Percentiles rank a stretch among this genome's conserved stretches.
Evolutionary conservation across 2,329 filamentous ascomycete species (phyloP).

Genomic region (Geoglossum cookeanum): DNA sequence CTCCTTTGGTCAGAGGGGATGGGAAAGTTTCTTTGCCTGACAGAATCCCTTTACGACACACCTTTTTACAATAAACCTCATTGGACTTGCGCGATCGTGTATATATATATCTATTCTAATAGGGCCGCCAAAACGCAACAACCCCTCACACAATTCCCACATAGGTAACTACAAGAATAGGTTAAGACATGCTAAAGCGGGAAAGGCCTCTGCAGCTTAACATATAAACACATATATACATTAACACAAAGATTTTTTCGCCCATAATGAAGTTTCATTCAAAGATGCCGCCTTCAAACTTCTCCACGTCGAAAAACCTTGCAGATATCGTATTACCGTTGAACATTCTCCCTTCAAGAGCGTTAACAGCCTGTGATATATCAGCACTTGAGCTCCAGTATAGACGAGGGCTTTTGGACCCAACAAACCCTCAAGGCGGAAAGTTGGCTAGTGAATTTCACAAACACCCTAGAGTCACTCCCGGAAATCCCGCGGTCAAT

Average conservation of each 20-base stretch:
- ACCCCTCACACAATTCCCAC: too few species aligned
- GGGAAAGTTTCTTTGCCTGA: too few species aligned
- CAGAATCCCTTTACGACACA: too few species aligned
- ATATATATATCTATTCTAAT: too few species aligned
- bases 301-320: slow-evolving; percentile 62
- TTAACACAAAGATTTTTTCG: not conserved
- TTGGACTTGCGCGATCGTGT: too few species aligned
- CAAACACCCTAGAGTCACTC: slow-evolving; percentile 49
- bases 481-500: slow-evolving; percentile 41
- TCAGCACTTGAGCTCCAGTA: not conserved
- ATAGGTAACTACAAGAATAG: not conserved
- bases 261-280: slow-evolving; percentile 14
- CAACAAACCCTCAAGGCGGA: slow-evolving; percentile 64
- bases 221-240: not conserved
- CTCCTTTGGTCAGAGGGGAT: too few species aligned
- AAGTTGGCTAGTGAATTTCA: slow-evolving; percentile 75
- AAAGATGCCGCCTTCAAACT: slow-evolving; percentile 53
- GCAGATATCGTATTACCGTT: slow-evolving; percentile 73
- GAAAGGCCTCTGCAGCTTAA: not conserved
- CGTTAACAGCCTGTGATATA: slow-evolving; percentile 58
- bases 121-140: too few species aligned
- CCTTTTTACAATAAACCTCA: too few species aligned
- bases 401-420: not conserved
- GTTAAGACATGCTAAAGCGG: not conserved
- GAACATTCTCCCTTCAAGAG: slow-evolving; percentile 71